Base-by-base conservation (phyloP, 2,329 filamentous ascomycete species). In the Ampelomyces quisqualis region DNA sequence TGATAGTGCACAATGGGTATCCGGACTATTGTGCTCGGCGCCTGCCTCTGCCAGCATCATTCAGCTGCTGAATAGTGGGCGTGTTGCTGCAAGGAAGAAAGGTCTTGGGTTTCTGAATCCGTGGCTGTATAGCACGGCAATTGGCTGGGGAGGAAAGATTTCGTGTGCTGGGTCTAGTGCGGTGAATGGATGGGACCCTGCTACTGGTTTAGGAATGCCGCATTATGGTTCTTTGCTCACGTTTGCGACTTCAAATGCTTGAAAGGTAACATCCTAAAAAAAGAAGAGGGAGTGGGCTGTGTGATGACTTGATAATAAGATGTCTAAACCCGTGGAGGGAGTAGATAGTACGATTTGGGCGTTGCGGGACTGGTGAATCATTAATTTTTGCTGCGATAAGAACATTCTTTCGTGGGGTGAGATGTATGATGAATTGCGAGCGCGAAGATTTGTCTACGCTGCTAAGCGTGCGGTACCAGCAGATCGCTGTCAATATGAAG, bases 51-150 rank as follows among this genome's bases (percentile, higher is more conserved):
- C 52, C 1, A 55, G 51, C 14, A 55, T 59, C 14, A 41, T 62
- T 15, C 49, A 55, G 22, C 31, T 59, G 15, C 65, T 78, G 23
- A 78, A 78, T 45, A 76, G 78, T 55, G 73, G 73, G 53, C 61
- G 76, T 15, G 52, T 77, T 17, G 67, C 67, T 6, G 64, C 56
- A 1, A 71, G 70, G 2, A 78, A 77, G 59, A 58, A 65, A 4
- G 62, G 74, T 0, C 68, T 80, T 8, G 77, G 77, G 0, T 79
- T 79, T 48, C 58, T 79, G 14, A 76, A 79, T 35, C 76, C 72
- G 1, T 70, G 72, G 27, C 53, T 79, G 21, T 60, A 60, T 30
- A 40, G 32, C 14, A 49, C 47, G 4, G 57, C 55, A 6, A 49
- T 23, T 1, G 58, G 57, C 7, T 62, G 57, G 28, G 46, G 45